These are phyloP conservation scores for Lolium perenne DNA, from an alignment of 176 grass and related monocot genomes.

Conservation along the genomic window DNA sequence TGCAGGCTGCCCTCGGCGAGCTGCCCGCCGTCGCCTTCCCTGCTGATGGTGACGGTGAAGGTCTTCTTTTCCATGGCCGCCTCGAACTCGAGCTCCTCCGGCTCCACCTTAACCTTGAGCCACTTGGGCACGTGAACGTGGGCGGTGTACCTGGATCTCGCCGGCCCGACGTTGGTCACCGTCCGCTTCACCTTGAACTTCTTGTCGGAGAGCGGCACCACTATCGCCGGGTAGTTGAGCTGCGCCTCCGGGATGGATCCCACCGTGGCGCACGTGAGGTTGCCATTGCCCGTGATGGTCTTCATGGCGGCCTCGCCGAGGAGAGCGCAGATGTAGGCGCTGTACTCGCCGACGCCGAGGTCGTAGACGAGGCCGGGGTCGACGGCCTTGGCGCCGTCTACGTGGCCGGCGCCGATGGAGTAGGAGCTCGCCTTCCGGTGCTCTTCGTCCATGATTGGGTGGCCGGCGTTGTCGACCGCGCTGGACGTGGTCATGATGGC, in stretches of 20 bases:
- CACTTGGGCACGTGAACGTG: constrained; percentile 24
- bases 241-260: constrained; percentile 26
- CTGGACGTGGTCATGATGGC: constrained; percentile 74
- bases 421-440: constrained; percentile 48
- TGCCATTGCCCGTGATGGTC: not conserved
- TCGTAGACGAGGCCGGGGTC: constrained; percentile 74
- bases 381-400: constrained; percentile 38
- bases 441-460: constrained; percentile 54
- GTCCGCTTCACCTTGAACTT: constrained; percentile 43
- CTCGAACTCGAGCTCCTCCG: constrained; percentile 45
- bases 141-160: constrained; percentile 27
- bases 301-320: constrained; percentile 36
- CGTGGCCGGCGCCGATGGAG: constrained; percentile 58
- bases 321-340: constrained; percentile 55
- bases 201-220: constrained; percentile 22
- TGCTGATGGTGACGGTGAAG: constrained; percentile 52
- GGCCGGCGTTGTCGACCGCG: constrained; percentile 34
- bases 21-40: not conserved
- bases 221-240: constrained; percentile 67
- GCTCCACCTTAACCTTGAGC: constrained; percentile 40
- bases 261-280: constrained; percentile 35
- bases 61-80: constrained; percentile 41
- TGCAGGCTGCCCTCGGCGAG: constrained; percentile 36
- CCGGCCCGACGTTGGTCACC: constrained; percentile 57
- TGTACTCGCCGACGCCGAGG: constrained; percentile 44